Conservation (phyloP, 768 basidiomycete genomes). For the Pseudohyphozyma bogoriensis region DNA sequence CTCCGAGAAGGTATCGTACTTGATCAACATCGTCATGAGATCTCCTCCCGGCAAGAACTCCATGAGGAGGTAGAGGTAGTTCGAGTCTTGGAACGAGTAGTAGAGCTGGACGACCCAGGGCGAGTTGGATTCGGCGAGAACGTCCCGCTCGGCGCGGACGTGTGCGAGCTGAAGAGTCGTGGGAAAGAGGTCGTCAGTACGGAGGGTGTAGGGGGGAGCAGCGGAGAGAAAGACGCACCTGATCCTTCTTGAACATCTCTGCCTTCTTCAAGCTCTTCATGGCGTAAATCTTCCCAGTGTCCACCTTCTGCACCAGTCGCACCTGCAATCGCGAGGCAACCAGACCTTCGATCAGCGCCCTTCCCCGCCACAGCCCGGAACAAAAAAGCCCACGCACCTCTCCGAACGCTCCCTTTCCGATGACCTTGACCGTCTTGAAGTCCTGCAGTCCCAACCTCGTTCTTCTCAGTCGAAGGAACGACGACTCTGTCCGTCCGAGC, state of each 20-base stretch:
- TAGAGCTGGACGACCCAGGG: conserved; percentile 93
- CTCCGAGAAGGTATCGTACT: conserved; percentile 97
- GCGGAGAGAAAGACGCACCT: conserved; percentile 47
- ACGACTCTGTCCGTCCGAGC: conserved; percentile 77
- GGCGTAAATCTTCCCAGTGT: conserved; percentile 96
- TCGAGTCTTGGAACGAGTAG: conserved; percentile 94
- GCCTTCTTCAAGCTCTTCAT: conserved; percentile 97
- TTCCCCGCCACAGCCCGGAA: not conserved
- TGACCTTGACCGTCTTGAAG: conserved; percentile 95
- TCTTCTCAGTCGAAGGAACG: conserved; percentile 73
- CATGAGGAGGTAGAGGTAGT: conserved; percentile 94
- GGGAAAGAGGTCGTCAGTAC: not conserved
- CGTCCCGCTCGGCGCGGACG: conserved; percentile 93
- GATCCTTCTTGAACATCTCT: conserved; percentile 99
- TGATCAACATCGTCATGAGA: conserved; percentile 99
- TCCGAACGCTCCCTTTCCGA: conserved; percentile 97
- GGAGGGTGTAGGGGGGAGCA: no score
- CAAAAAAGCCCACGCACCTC: conserved; percentile 51
- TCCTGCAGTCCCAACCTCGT: conserved; percentile 85
- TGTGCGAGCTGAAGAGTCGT: conserved; percentile 64
- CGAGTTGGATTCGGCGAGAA: conserved; percentile 88
- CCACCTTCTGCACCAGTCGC: conserved; percentile 86
- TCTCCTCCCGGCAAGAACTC: conserved; percentile 98
- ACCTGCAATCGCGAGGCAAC: conserved; percentile 49
- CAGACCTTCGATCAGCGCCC: not conserved